Percentiles rank a stretch among this genome's conserved stretches.
These are phyloP conservation scores for Coemansia sp. DNA, from an alignment of 192 early-diverging fungal species.

Conservation along the genomic window DNA sequence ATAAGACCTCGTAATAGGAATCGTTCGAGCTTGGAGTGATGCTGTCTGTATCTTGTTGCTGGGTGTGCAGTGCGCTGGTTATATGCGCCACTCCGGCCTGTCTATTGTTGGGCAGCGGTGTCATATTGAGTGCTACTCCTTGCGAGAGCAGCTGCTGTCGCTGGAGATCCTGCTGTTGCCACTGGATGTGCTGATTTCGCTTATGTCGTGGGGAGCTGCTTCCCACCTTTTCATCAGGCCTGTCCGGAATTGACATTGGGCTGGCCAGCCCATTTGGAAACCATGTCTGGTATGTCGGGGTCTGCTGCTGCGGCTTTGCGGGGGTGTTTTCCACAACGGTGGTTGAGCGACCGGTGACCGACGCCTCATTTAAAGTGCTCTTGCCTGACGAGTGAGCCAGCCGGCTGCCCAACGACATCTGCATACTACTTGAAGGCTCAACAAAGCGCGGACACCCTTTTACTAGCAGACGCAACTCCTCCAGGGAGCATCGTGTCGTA, in stretches of 20 bases:
- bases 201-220: slow-evolving; percentile 8
- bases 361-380: neutral
- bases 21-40: slow-evolving; percentile 27
- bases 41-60: slow-evolving; percentile 7
- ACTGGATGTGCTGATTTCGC: neutral
- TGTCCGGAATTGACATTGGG: slow-evolving; percentile 3
- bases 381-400: neutral
- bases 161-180: slow-evolving; percentile 3
- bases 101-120: slow-evolving; percentile 1
- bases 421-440: slow-evolving; percentile 8
- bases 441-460: slow-evolving; percentile 43
- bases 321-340: neutral
- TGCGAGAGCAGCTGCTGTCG: neutral
- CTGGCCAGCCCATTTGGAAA: slow-evolving; percentile 13
- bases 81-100: slow-evolving; percentile 24
- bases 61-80: neutral
- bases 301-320: neutral
- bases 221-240: neutral
- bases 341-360: neutral
- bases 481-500: slow-evolving; percentile 54
- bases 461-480: slow-evolving; percentile 49
- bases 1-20: slow-evolving; percentile 17
- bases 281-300: slow-evolving; percentile 2
- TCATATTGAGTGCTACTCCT: neutral
- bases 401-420: neutral